These are phyloP conservation scores for Xylaria flabelliformis DNA, from an alignment of 495 filamentous ascomycete genomes.

Conservation along the genomic window DNA sequence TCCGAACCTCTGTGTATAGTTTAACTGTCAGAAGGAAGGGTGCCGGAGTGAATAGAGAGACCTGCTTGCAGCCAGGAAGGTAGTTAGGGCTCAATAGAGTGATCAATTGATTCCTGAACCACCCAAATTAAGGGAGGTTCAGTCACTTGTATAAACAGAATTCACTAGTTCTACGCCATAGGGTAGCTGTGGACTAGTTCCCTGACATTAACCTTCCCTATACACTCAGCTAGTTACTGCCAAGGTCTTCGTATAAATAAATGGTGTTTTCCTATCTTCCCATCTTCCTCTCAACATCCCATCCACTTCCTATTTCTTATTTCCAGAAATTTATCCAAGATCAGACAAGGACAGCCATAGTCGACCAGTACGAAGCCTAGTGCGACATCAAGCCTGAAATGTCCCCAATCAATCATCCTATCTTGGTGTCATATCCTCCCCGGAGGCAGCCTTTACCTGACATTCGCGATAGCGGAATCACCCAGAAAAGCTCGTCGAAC, in stretches of 20 bases:
- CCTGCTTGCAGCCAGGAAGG: no score
- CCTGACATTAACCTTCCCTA: no score
- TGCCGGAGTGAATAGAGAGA: no score
- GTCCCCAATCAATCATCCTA: conserved; percentile 1
- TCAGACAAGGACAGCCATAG: conserved; percentile 8
- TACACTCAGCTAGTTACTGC: background rate
- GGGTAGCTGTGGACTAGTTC: no score
- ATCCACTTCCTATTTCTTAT: background rate
- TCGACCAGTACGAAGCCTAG: conserved; percentile 7
- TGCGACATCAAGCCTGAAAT: background rate
- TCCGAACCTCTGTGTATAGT: no score
- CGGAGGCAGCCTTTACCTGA: background rate
- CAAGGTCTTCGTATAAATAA: background rate
- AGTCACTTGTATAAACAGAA: no score
- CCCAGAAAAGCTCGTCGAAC: background rate
- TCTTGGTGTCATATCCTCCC: conserved; percentile 1
- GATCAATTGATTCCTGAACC: no score
- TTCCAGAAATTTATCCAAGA: background rate
- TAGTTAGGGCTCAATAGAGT: no score
- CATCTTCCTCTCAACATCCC: no score
- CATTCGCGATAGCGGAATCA: background rate
- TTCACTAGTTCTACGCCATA: no score
- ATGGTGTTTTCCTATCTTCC: background rate
- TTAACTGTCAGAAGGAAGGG: no score
- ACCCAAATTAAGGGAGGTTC: no score